phyloP scores from a whole-genome alignment of 257 asterid genomes.

The Fraxinus anomala region DNA sequence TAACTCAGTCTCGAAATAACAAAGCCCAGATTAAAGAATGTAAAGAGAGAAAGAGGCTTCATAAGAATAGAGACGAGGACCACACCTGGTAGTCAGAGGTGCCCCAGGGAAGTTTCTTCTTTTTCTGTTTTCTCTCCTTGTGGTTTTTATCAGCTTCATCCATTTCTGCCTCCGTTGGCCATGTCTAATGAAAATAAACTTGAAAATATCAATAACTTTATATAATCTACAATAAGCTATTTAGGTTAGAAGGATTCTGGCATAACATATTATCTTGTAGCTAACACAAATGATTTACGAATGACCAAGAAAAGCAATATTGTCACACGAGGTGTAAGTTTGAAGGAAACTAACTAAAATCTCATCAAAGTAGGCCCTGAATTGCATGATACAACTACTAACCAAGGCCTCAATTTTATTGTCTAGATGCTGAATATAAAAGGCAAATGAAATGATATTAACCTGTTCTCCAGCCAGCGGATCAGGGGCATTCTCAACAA shows the following conservation, averaged over 20 bases:
- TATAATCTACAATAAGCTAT: slow-evolving; percentile 16
- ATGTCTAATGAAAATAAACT: slow-evolving; percentile 59
- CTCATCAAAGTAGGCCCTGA: neutral
- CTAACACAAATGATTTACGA: slow-evolving; percentile 7
- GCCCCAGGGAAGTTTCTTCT: slow-evolving; percentile 72
- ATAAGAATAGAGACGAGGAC: slow-evolving; percentile 21
- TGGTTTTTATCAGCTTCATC: slow-evolving; percentile 72
- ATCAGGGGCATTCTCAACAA: slow-evolving; percentile 81
- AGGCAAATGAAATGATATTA: slow-evolving; percentile 1
- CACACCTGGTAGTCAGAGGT: slow-evolving; percentile 91
- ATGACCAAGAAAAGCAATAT: neutral
- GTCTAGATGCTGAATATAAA: slow-evolving; percentile 23
- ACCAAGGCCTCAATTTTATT: neutral
- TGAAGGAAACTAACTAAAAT: neutral
- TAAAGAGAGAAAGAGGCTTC: neutral
- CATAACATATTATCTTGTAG: neutral
- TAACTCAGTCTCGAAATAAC: slow-evolving; percentile 5
- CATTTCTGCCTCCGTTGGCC: slow-evolving; percentile 98
- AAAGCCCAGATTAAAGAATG: neutral
- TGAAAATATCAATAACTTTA: slow-evolving; percentile 21
- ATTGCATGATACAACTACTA: neutral
- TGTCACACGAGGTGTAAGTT: neutral
- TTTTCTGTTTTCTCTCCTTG: slow-evolving; percentile 58
- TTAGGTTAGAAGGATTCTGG: slow-evolving; percentile 6
- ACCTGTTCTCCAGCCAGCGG: slow-evolving; percentile 98